A percentile compares a stretch with the other conserved stretches of the same genome.
These are phyloP conservation scores for Xylaria hypoxylon DNA, from an alignment of 2,329 filamentous ascomycete genomes.

Conservation along the genomic window DNA sequence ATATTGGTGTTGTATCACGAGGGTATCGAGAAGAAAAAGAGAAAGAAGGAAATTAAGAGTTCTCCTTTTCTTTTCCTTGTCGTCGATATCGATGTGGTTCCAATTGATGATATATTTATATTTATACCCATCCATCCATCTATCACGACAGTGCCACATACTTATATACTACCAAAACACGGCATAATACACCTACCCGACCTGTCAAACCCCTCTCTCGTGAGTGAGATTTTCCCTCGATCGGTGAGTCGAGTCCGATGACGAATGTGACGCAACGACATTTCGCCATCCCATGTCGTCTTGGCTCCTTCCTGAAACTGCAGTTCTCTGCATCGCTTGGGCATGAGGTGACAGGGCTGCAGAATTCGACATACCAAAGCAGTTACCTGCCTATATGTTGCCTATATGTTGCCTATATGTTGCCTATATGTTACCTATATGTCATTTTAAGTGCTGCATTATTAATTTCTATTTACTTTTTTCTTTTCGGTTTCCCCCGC, in stretches of 20 bases:
- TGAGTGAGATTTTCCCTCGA: background rate
- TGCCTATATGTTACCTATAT: background rate
- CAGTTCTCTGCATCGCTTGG: conserved; percentile 30
- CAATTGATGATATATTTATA: too few species aligned
- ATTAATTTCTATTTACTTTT: background rate
- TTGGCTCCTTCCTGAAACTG: conserved; percentile 44
- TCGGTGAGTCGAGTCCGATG: conserved; percentile 20
- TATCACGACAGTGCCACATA: background rate
- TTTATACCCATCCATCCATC: too few species aligned
- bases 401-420: too few species aligned
- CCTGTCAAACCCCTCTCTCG: background rate
- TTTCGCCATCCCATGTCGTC: conserved; percentile 23
- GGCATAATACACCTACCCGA: too few species aligned
- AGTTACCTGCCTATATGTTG: background rate
- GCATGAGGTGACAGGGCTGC: conserved; percentile 41
- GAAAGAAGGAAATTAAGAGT: background rate
- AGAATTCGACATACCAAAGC: conserved; percentile 43
- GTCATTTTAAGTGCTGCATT: too few species aligned
- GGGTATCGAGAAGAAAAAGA: background rate
- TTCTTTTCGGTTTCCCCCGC: conserved; percentile 8
- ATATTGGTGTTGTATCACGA: conserved; percentile 25
- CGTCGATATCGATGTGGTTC: background rate
- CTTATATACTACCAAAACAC: too few species aligned
- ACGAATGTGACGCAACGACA: conserved; percentile 37
- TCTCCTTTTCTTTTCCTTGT: too few species aligned